phyloP scores from a whole-genome alignment of 345 rosid genomes.

The Salix dunnii region DNA sequence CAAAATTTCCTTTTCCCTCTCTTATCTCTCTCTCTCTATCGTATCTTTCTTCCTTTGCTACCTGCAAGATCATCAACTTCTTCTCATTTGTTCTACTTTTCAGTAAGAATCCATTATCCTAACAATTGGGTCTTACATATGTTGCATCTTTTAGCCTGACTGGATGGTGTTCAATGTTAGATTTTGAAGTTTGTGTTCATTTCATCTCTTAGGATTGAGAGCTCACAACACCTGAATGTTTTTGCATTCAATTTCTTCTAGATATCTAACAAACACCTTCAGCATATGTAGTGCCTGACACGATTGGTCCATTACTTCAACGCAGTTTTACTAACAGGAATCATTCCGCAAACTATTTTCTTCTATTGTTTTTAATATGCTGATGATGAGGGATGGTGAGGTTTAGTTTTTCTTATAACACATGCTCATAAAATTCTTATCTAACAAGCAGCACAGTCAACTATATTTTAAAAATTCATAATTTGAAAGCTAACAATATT shows the following conservation, averaged over 20 bases:
- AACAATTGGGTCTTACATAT: neutral
- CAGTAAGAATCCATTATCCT: too few relatives aligned
- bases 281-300: neutral
- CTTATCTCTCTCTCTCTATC: too few relatives aligned
- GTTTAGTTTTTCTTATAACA: neutral
- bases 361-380: neutral
- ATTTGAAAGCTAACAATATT: neutral
- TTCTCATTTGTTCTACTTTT: too few relatives aligned
- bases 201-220: neutral
- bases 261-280: neutral
- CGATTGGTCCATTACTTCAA: neutral
- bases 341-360: neutral
- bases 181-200: neutral
- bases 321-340: neutral
- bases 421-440: neutral
- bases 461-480: neutral
- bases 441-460: neutral
- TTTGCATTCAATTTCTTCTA: neutral
- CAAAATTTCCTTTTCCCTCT: too few relatives aligned
- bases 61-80: too few relatives aligned
- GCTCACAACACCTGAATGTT: neutral
- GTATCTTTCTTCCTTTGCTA: too few relatives aligned
- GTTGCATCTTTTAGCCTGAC: neutral
- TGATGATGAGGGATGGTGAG: neutral
- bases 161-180: neutral